phyloP scores from a whole-genome alignment of 257 asterid genomes.

The Solanum etuberosum region DNA sequence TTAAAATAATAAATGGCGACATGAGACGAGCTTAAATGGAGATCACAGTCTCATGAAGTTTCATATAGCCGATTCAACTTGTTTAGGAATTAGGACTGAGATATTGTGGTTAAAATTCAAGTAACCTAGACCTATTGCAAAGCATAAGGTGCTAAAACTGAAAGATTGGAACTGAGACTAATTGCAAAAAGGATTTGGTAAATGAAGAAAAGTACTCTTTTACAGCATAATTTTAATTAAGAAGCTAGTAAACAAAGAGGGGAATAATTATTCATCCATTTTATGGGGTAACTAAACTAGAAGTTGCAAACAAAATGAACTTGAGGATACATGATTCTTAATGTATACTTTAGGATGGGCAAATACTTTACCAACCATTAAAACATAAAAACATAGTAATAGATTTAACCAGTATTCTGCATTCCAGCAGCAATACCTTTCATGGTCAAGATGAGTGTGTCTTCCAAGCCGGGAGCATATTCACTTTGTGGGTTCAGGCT shows the following conservation, averaged over 20 bases:
- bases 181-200: not conserved
- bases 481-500: constrained; percentile 34
- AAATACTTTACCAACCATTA: not conserved
- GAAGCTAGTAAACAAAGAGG: not conserved
- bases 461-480: constrained; percentile 47
- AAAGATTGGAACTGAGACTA: not conserved
- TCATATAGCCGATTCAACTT: not conserved
- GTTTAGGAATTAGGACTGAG: not conserved
- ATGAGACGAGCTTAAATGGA: not conserved
- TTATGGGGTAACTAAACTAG: not conserved
- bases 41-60: not conserved
- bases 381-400: not conserved
- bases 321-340: not conserved
- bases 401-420: constrained; percentile 41
- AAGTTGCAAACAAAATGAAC: not conserved
- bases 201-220: not conserved
- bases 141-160: not conserved
- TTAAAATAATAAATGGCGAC: not conserved
- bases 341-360: not conserved
- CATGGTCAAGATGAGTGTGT: constrained; percentile 46
- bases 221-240: not conserved
- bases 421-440: constrained; percentile 53
- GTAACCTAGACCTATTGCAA: not conserved
- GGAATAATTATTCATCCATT: not conserved
- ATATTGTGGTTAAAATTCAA: not conserved